Conservation (phyloP, 192 early-diverging fungal genomes). For the Entomortierella parvispora region DNA sequence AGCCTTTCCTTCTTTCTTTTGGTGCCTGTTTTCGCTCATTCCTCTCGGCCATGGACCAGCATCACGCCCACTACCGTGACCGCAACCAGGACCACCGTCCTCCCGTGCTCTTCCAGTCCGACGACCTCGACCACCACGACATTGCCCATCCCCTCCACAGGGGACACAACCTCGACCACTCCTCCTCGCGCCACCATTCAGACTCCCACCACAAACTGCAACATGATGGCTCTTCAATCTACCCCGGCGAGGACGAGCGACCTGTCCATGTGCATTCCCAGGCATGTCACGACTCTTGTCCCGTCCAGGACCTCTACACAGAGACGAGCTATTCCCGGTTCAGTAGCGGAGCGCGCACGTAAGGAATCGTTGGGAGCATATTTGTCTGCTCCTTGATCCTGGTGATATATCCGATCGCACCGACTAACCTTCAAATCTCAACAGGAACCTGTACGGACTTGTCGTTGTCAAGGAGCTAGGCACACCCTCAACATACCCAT, state of each 20-base stretch:
- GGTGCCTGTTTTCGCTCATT: background rate
- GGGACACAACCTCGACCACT: no score
- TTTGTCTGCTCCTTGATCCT: background rate
- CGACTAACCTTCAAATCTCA: no score
- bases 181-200: no score
- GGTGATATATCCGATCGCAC: no score
- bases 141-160: no score
- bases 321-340: slow-evolving; percentile 34
- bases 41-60: background rate
- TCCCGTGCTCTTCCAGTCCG: slow-evolving; percentile 40
- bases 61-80: no score
- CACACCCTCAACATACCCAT: background rate
- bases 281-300: slow-evolving; percentile 42
- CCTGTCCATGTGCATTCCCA: slow-evolving; percentile 39
- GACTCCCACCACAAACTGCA: no score
- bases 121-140: slow-evolving; percentile 13
- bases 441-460: slow-evolving; percentile 49
- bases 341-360: slow-evolving; percentile 44
- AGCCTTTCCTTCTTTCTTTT: background rate
- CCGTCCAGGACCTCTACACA: slow-evolving; percentile 46
- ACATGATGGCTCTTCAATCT: no score
- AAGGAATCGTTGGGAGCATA: background rate
- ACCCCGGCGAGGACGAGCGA: slow-evolving; percentile 6
- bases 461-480: slow-evolving; percentile 39
- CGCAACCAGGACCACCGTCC: slow-evolving; percentile 16